Base-by-base conservation (phyloP, 306 rosid genomes). In the Spatholobus suberectus region DNA sequence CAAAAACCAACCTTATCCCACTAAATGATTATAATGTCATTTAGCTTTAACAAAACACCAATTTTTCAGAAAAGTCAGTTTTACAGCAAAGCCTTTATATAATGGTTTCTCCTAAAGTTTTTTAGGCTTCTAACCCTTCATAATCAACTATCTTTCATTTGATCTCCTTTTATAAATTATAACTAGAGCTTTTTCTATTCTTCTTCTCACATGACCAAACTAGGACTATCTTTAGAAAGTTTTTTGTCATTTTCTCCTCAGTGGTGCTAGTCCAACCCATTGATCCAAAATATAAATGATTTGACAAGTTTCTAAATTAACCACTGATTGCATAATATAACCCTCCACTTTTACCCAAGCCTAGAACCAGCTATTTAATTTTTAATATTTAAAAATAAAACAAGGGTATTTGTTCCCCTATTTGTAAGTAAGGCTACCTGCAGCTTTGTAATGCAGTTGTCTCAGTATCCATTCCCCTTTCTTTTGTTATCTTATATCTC, bases 331-430 rank as follows among this genome's bases (percentile, higher is more conserved):
- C 65, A 21, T 18, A 51, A 52, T n/a, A n/a, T n/a, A n/a, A n/a
- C n/a, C n/a, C n/a, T n/a, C n/a, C n/a, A n/a, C n/a, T n/a, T n/a
- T n/a, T 73, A 49, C 15, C 18, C 27, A 29, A 17, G 32, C 78
- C 27, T 4, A 6, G 18, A 15, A 73, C 18, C 34, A 27, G 49
- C 18, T n/a, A 73, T 8, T 17, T n/a, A 51, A 79, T 40, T 55
- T 78, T 61, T 35, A 52, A 37, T 49, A 23, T 46, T 63, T 20
- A 54, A 46, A 41, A 79, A 61, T 54, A 70, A 38, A 38, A 38
- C 8, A n/a, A n/a, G n/a, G n/a, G n/a, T n/a, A n/a, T n/a, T n/a
- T n/a, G n/a, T n/a, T n/a, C n/a, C n/a, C n/a, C n/a, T n/a, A n/a
- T n/a, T n/a, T n/a, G n/a, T n/a, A n/a, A n/a, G n/a, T n/a, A n/a